These are phyloP conservation scores for Isabelozyma pseudorhagii DNA, from an alignment of 805 yeast species.

Conservation along the genomic window DNA sequence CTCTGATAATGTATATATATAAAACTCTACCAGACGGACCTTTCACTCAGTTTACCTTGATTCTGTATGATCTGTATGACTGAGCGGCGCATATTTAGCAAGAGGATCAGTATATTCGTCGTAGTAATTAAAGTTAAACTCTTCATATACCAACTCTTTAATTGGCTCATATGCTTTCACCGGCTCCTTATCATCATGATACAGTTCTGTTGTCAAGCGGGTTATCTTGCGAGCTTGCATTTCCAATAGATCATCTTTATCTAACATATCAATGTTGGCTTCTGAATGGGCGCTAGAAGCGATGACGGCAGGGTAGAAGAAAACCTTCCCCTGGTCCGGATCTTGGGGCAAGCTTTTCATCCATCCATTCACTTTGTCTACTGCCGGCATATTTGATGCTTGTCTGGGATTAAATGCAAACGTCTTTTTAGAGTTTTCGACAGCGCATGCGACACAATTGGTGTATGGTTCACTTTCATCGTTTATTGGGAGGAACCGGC, in stretches of 20 bases:
- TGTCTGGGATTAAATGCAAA: conserved; percentile 58
- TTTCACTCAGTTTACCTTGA: no score
- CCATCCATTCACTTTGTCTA: conserved; percentile 68
- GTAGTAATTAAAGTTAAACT: background rate
- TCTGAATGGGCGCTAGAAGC: conserved; percentile 17
- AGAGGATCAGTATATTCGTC: background rate
- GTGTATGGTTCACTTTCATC: background rate
- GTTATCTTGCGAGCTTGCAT: conserved; percentile 54
- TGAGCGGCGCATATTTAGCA: background rate
- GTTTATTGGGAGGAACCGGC: background rate
- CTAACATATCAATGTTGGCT: conserved; percentile 11
- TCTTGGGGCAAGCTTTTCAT: conserved; percentile 51
- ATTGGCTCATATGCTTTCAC: background rate
- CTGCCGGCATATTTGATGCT: conserved; percentile 59
- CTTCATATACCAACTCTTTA: background rate
- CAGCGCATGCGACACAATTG: background rate
- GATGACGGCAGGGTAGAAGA: conserved; percentile 48
- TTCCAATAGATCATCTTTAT: conserved; percentile 44
- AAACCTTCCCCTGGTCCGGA: conserved; percentile 20
- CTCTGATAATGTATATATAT: conserved; percentile 12
- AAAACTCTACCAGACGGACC: no score
- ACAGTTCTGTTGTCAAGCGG: conserved; percentile 36
- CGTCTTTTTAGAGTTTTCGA: background rate
- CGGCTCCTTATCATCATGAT: conserved; percentile 29
- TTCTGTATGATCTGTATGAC: no score